These are phyloP conservation scores for Penicillium tannophilum DNA, from an alignment of 495 filamentous ascomycete genomes.

Conservation along the genomic window DNA sequence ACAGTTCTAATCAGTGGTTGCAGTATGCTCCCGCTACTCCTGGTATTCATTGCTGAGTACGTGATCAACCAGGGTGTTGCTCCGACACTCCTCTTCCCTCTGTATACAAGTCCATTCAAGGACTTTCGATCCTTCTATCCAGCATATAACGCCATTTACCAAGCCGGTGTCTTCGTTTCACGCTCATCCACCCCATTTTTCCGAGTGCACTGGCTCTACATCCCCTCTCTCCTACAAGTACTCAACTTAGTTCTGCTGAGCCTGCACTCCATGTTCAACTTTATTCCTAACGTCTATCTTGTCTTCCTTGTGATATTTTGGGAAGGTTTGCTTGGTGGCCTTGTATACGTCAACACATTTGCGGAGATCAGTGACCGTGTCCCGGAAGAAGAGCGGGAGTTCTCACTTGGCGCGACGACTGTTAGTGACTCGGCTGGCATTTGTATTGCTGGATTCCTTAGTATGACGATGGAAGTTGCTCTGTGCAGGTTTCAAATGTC, in stretches of 20 bases:
- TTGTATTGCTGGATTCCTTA: slow-evolving; percentile 82
- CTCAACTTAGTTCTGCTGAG: slow-evolving; percentile 74
- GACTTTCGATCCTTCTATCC: slow-evolving; percentile 89
- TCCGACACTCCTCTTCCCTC: slow-evolving; percentile 85
- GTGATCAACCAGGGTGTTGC: slow-evolving; percentile 93
- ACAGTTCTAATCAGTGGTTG: slow-evolving; percentile 28
- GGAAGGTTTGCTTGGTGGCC: slow-evolving; percentile 88
- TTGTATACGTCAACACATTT: slow-evolving; percentile 95
- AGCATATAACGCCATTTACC: slow-evolving; percentile 90
- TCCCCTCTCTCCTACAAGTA: slow-evolving; percentile 82
- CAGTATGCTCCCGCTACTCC: slow-evolving; percentile 85
- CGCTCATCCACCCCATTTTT: slow-evolving; percentile 87
- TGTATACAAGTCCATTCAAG: slow-evolving; percentile 71
- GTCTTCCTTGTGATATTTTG: slow-evolving; percentile 88
- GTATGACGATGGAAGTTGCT: slow-evolving; percentile 80
- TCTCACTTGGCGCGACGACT: slow-evolving; percentile 83
- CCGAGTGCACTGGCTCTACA: slow-evolving; percentile 76
- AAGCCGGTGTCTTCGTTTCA: slow-evolving; percentile 90
- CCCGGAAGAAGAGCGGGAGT: slow-evolving; percentile 76
- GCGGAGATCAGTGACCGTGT: slow-evolving; percentile 86
- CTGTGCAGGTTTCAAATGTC: slow-evolving; percentile 81
- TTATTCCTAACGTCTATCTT: slow-evolving; percentile 80
- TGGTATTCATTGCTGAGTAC: slow-evolving; percentile 96
- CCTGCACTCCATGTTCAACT: slow-evolving; percentile 72
- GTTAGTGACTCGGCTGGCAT: slow-evolving; percentile 93